A percentile compares a stretch with the other conserved stretches of the same genome.
These are phyloP conservation scores for Colletotrichum sp. DNA, from an alignment of 2,329 filamentous ascomycete genomes.

Conservation along the genomic window DNA sequence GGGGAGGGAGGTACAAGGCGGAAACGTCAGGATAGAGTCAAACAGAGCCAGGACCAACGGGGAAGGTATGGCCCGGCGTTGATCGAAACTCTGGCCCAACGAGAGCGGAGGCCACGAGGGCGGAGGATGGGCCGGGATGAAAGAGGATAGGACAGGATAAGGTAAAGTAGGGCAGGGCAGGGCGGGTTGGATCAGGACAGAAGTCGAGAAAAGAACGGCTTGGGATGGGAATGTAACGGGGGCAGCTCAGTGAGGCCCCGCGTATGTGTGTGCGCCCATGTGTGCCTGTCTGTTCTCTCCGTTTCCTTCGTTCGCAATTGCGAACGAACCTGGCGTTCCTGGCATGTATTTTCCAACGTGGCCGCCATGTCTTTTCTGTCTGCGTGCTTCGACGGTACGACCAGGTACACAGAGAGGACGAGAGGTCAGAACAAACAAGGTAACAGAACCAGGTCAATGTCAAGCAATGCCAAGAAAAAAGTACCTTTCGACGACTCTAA, in stretches of 20 bases:
- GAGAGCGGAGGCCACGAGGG: not conserved
- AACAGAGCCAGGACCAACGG: not conserved
- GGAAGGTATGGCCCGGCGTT: not conserved
- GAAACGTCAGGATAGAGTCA: constrained; percentile 8
- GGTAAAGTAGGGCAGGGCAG: not conserved
- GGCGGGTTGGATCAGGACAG: not conserved
- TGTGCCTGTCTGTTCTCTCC: constrained; percentile 4
- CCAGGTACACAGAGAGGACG: not conserved
- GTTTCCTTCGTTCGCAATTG: constrained; percentile 17
- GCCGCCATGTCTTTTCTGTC: not conserved
- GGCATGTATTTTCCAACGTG: not conserved
- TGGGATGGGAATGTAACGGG: constrained; percentile 6
- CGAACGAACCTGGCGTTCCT: constrained; percentile 18
- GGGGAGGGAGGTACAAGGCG: not conserved
- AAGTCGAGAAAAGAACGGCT: not conserved
- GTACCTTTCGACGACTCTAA: not conserved
- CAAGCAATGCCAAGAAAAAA: not conserved
- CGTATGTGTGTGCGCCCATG: not conserved
- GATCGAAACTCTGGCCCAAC: constrained; percentile 10
- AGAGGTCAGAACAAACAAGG: not conserved
- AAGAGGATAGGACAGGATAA: not conserved
- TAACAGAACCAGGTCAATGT: not conserved
- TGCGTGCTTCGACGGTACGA: not conserved
- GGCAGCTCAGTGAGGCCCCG: not conserved
- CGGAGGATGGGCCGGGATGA: not conserved